Percentiles rank a stretch among this genome's conserved stretches.
Evolutionary conservation across 2,329 filamentous ascomycete species (phyloP).

Genomic region (Blastomyces parvus): DNA sequence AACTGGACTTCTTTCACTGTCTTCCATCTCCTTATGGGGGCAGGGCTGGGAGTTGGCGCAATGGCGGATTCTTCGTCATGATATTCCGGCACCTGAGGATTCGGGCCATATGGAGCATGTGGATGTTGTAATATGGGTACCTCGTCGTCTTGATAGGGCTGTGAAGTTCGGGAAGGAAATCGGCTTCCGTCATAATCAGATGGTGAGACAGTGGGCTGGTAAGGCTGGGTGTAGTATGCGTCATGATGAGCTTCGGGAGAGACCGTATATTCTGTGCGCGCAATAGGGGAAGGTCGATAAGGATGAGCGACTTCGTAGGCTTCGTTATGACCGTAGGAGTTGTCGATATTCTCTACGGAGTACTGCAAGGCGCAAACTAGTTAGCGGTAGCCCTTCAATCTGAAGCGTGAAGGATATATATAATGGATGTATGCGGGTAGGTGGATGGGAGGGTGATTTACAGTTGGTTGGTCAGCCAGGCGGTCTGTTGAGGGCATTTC

Average conservation of each 20-base stretch:
- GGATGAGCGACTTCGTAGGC: conserved; percentile 47
- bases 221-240: conserved; percentile 73
- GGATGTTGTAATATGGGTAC: conserved; percentile 63
- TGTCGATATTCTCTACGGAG: conserved; percentile 58
- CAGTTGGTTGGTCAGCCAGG: conserved; percentile 73
- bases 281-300: conserved; percentile 39
- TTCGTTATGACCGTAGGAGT: conserved; percentile 54
- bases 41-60: conserved; percentile 42
- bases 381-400: neutral
- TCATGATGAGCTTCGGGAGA: conserved; percentile 82
- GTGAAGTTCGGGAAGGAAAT: conserved; percentile 43
- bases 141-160: conserved; percentile 58
- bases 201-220: conserved; percentile 54
- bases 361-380: conserved; percentile 40
- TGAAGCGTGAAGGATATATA: neutral
- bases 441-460: conserved; percentile 39
- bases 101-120: conserved; percentile 52
- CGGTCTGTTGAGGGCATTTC: conserved; percentile 66
- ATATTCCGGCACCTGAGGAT: conserved; percentile 40
- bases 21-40: conserved; percentile 79
- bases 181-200: conserved; percentile 49
- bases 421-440: neutral
- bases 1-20: conserved; percentile 97
- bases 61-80: conserved; percentile 31
- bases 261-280: conserved; percentile 59